These are phyloP conservation scores for Neurospora discreta DNA, from an alignment of 495 filamentous ascomycete genomes.

Conservation along the genomic window DNA sequence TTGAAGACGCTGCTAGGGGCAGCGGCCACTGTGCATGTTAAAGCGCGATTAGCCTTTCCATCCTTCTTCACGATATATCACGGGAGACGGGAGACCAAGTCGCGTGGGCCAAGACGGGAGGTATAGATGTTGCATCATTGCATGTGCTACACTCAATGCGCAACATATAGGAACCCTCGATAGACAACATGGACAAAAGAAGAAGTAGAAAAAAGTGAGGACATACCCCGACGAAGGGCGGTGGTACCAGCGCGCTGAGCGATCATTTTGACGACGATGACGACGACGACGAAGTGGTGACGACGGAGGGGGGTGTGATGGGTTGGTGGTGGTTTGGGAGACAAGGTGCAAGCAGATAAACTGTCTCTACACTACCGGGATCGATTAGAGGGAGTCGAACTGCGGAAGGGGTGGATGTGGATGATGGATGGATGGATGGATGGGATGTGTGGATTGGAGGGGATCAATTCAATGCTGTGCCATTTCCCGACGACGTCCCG, in stretches of 20 bases:
- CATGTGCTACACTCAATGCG: not conserved
- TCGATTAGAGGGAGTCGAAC: not conserved
- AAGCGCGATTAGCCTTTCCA: conserved; percentile 6
- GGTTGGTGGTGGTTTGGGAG: not conserved
- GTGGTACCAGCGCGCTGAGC: conserved; percentile 25
- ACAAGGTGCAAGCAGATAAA: not conserved
- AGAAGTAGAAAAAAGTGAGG: not conserved
- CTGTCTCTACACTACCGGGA: not conserved
- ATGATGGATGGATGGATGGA: not conserved
- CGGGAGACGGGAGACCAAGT: not conserved
- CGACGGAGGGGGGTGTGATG: not conserved
- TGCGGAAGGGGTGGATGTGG: not conserved
- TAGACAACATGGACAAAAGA: not conserved
- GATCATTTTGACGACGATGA: conserved; percentile 16
- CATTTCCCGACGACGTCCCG: not conserved
- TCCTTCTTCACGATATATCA: not conserved
- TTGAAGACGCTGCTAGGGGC: conserved; percentile 21
- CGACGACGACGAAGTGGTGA: not conserved
- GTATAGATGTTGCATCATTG: not conserved
- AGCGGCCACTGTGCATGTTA: conserved; percentile 12
- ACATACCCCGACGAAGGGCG: conserved; percentile 28
- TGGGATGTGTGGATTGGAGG: no score
- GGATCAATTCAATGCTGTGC: not conserved
- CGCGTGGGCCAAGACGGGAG: not conserved
- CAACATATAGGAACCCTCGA: not conserved